Evolutionary conservation across 2,329 filamentous ascomycete genomes (phyloP).

Genomic region (Colletotrichum musae): DNA sequence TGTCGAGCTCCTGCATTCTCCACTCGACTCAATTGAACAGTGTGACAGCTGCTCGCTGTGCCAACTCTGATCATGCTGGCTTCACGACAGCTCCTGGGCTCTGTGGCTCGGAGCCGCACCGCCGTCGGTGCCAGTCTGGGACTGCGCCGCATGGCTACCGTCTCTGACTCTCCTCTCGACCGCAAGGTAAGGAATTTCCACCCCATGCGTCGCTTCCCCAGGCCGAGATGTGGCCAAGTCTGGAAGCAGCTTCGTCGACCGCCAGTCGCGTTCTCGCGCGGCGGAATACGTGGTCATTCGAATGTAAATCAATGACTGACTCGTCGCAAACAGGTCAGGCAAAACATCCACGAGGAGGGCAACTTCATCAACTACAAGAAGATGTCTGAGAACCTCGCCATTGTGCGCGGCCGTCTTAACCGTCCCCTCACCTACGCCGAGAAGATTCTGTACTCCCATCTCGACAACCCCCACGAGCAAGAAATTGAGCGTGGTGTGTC

Average conservation of each 20-base stretch:
- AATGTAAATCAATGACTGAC: conserved; percentile 7
- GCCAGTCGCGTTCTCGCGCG: not conserved
- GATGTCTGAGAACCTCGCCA: conserved; percentile 96
- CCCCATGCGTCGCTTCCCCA: not conserved
- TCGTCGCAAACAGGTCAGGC: conserved; percentile 74
- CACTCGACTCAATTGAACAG: conserved; percentile 50
- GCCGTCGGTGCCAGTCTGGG: conserved; percentile 70
- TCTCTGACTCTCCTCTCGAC: conserved; percentile 87
- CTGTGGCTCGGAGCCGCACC: conserved; percentile 73
- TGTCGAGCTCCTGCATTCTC: conserved; percentile 38
- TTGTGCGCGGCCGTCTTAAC: conserved; percentile 92
- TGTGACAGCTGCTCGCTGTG: conserved; percentile 40
- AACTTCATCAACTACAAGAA: conserved; percentile 99
- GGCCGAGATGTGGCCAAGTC: not conserved
- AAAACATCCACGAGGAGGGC: conserved; percentile 95
- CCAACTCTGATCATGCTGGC: conserved; percentile 74
- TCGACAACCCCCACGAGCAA: conserved; percentile 96
- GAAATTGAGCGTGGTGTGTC: conserved; percentile 96
- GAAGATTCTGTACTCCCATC: conserved; percentile 99
- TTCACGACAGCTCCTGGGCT: conserved; percentile 79
- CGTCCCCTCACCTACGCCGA: conserved; percentile 95
- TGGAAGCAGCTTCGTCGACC: not conserved
- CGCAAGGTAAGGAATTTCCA: conserved; percentile 77
- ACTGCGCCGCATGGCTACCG: conserved; percentile 84
- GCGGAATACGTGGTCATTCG: not conserved